Evolutionary conservation across 2,329 filamentous ascomycete species (phyloP).

Genomic region (Venturia oleaginea): DNA sequence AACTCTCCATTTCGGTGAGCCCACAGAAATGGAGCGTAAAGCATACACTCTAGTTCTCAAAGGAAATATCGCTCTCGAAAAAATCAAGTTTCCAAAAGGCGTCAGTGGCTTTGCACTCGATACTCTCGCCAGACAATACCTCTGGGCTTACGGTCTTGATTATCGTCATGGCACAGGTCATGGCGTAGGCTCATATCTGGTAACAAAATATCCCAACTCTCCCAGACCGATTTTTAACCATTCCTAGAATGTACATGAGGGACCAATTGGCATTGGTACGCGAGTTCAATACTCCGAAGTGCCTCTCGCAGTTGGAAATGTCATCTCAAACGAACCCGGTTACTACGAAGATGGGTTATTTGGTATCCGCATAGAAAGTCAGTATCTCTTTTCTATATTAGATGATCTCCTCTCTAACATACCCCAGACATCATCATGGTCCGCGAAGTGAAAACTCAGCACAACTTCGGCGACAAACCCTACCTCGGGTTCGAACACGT

Average conservation of each 20-base stretch:
- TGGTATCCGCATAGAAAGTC: constrained; percentile 87
- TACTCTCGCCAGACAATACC: constrained; percentile 74
- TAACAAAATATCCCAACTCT: background rate
- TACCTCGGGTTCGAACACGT: constrained; percentile 95
- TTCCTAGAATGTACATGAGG: constrained; percentile 79
- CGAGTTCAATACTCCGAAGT: constrained; percentile 88
- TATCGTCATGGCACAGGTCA: constrained; percentile 96
- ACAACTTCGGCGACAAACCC: constrained; percentile 87
- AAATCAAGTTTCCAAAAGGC: constrained; percentile 83
- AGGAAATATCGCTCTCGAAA: constrained; percentile 82
- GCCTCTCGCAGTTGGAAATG: constrained; percentile 79
- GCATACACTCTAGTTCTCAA: constrained; percentile 93
- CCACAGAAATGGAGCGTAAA: constrained; percentile 73
- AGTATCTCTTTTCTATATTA: constrained; percentile 17
- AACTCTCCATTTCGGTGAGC: constrained; percentile 83
- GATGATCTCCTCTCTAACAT: constrained; percentile 11
- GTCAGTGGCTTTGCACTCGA: constrained; percentile 92
- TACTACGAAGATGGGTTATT: constrained; percentile 96
- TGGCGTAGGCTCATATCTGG: constrained; percentile 81
- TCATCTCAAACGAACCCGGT: constrained; percentile 90
- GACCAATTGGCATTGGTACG: constrained; percentile 91
- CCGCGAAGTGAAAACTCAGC: constrained; percentile 73
- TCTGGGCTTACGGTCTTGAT: constrained; percentile 90
- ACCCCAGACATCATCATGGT: constrained; percentile 70
- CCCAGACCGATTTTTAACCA: constrained; percentile 25